phyloP scores from a whole-genome alignment of 1,139 yeast genomes.

The Candida smagusa region DNA sequence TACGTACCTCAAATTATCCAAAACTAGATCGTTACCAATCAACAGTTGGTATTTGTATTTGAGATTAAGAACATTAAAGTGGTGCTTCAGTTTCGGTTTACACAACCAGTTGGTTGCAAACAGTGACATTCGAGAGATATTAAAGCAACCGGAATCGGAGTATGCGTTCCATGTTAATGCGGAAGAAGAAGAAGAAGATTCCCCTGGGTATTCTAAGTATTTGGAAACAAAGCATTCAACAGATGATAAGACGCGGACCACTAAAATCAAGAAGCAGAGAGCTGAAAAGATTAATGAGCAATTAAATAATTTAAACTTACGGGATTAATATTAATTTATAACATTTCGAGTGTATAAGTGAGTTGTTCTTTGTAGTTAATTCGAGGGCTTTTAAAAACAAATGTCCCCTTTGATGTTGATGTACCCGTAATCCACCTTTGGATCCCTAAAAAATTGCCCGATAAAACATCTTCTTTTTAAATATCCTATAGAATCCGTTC shows the following conservation, averaged over 20 bases:
- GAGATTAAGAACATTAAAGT: constrained; percentile 59
- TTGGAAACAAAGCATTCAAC: constrained; percentile 12
- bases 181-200: constrained; percentile 10
- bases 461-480: too few relatives aligned
- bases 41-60: constrained; percentile 65
- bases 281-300: constrained; percentile 12
- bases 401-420: too few relatives aligned
- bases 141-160: constrained; percentile 39
- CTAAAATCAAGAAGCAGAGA: constrained; percentile 14
- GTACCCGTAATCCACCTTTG: too few relatives aligned
- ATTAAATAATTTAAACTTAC: constrained; percentile 9
- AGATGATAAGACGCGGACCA: constrained; percentile 14
- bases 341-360: too few relatives aligned
- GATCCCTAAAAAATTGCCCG: too few relatives aligned
- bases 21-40: constrained; percentile 56
- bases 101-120: constrained; percentile 59
- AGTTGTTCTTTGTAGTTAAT: too few relatives aligned
- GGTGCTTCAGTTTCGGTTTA: constrained; percentile 70
- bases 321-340: too few relatives aligned
- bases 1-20: constrained; percentile 53
- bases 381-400: too few relatives aligned
- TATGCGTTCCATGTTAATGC: constrained; percentile 10
- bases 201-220: constrained; percentile 8
- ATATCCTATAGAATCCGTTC: too few relatives aligned
- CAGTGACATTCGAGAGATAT: constrained; percentile 40